A percentile compares a stretch with the other conserved stretches of the same genome.
Conservation (phyloP, 768 basidiomycete genomes). For the Collybia sordida region DNA sequence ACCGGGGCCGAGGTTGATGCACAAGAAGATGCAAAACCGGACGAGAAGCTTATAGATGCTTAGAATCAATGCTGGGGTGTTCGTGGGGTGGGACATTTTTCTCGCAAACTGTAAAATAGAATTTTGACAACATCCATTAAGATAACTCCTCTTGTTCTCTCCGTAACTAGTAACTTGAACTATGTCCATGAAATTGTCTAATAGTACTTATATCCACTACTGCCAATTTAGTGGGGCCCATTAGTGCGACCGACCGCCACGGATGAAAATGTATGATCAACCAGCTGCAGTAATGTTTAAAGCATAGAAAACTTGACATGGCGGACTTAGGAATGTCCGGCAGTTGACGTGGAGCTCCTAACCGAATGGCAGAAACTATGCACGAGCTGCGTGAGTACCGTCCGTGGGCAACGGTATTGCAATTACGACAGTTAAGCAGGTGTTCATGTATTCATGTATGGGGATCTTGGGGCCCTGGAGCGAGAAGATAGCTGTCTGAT, state of each 20-base stretch:
- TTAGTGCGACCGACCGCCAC: not conserved
- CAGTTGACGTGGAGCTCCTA: conserved; percentile 1
- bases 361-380: conserved; percentile 4
- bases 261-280: not conserved
- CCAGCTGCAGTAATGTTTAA: not conserved
- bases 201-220: no score
- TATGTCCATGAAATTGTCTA: no score
- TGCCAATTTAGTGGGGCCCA: not conserved
- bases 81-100: conserved; percentile 10
- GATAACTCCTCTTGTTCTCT: no score
- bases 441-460: conserved; percentile 1
- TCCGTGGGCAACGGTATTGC: conserved; percentile 10
- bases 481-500: not conserved
- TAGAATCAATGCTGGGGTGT: conserved; percentile 28
- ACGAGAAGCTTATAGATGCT: conserved; percentile 67
- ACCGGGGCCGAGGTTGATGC: conserved; percentile 49
- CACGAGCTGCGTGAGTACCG: not conserved
- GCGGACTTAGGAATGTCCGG: conserved; percentile 8
- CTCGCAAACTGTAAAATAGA: conserved; percentile 8
- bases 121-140: conserved; percentile 3
- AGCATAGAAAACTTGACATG: not conserved
- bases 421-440: not conserved
- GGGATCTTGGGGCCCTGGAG: not conserved
- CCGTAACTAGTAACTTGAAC: no score
- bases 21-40: conserved; percentile 32